Conservation (phyloP, 2,329 filamentous ascomycete species). For the Exophiala xenobiotica region DNA sequence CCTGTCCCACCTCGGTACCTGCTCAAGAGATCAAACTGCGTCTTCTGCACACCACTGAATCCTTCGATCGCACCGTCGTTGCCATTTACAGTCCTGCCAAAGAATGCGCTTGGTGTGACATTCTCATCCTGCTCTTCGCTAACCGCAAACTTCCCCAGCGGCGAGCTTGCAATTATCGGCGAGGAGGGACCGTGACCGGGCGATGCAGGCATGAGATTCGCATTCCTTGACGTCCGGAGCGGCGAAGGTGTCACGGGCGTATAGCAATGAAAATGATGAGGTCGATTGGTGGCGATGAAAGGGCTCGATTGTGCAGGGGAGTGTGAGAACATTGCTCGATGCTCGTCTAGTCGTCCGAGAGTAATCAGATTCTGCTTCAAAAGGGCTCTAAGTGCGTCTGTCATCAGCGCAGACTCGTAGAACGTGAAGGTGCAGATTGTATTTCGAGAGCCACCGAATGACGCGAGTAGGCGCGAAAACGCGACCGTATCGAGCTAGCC, state of each 20-base stretch:
- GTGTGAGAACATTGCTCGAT: slow-evolving; percentile 16
- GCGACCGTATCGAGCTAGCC: not conserved
- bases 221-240: slow-evolving; percentile 29
- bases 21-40: too few relatives aligned
- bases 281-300: slow-evolving; percentile 37
- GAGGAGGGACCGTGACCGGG: slow-evolving; percentile 1
- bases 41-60: too few relatives aligned
- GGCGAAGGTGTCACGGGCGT: slow-evolving; percentile 24
- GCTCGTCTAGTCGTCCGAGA: not conserved
- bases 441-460: too few relatives aligned
- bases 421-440: too few relatives aligned
- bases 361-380: not conserved
- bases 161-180: slow-evolving; percentile 14
- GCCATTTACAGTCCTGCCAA: too few relatives aligned
- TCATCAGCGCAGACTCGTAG: too few relatives aligned
- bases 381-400: not conserved
- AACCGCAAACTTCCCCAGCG: slow-evolving; percentile 5
- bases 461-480: not conserved
- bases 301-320: slow-evolving; percentile 7
- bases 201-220: slow-evolving; percentile 24
- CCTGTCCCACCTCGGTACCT: too few relatives aligned
- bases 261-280: slow-evolving; percentile 42
- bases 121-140: slow-evolving; percentile 3
- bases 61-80: too few relatives aligned
- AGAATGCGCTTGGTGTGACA: not conserved